Evolutionary conservation across 441 rosid genomes (phyloP).

Genomic region (Populus hybrid): DNA sequence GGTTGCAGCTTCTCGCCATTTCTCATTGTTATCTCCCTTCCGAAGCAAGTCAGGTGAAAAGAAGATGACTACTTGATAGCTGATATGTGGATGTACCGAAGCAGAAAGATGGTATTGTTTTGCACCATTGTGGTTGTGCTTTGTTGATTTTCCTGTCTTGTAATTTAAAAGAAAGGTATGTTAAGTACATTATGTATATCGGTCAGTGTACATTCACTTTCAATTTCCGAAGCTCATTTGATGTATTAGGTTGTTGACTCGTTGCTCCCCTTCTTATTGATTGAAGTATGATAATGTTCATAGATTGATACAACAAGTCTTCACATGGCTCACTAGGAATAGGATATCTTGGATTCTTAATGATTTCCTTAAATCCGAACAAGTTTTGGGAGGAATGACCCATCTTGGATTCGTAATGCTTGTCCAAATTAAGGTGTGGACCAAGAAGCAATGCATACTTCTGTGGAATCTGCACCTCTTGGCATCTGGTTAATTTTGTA

Average conservation of each 20-base stretch:
- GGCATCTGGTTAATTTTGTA: not conserved
- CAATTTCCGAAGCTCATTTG: slow-evolving; percentile 5
- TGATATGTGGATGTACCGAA: slow-evolving; percentile 18
- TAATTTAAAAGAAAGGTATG: not conserved
- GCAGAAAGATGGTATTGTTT: slow-evolving; percentile 14
- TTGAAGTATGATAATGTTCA: not conserved
- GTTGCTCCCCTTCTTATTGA: not conserved
- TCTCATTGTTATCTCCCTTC: slow-evolving; percentile 83
- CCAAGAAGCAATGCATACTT: too few relatives aligned
- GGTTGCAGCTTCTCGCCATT: slow-evolving; percentile 75
- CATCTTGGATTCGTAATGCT: too few relatives aligned
- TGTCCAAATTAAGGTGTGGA: too few relatives aligned
- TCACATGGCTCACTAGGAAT: not conserved
- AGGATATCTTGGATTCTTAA: not conserved
- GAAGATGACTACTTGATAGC: slow-evolving; percentile 40
- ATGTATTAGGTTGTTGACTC: not conserved
- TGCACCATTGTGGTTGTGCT: slow-evolving; percentile 19
- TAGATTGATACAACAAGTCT: not conserved
- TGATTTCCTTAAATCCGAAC: too few relatives aligned
- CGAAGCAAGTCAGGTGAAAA: slow-evolving; percentile 74
- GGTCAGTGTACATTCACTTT: slow-evolving; percentile 22
- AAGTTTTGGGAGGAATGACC: too few relatives aligned
- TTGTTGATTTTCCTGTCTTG: slow-evolving; percentile 8
- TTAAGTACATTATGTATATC: slow-evolving; percentile 9
- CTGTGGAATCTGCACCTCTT: not conserved